Base-by-base conservation (phyloP, 2,329 filamentous ascomycete species). In the Incumbomyces delicatus region DNA sequence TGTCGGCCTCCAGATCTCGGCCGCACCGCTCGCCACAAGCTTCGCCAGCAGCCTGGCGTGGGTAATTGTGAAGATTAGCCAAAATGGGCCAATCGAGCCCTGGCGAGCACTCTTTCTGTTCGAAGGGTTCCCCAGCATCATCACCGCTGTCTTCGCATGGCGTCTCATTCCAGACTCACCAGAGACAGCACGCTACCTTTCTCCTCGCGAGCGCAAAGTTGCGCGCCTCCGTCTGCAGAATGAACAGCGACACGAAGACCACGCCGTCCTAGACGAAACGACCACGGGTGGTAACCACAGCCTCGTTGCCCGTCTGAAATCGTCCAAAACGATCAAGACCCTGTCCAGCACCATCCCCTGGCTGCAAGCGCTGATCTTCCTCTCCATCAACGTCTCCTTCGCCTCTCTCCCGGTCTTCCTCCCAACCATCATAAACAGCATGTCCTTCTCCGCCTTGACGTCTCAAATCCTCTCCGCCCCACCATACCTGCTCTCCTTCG, bases 361-460 rank as follows among this genome's bases (percentile, higher is more conserved):
- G 68, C 71, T 90, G 35, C 85, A 85, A 3, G 83, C 87, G 20
- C 65, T 78, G 56, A 94, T 94, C 77, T 86, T 94, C 71, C 88
- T 94, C 70, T 79, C 83, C 63, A 81, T 84, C 60, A 94, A 95
- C 65, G 83, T 94, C 62, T 84, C 87, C 11, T 95, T 94, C 69
- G 81, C 81, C 59, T 90, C 85, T 17, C 80, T 94, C 61, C 88
- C 88, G 2, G 85, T 92, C 41, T 94, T 94, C 61, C 74, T 94
- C 2, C 87, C 87, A 31, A 87, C 84, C 18, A 87, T 94, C 52
- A 75, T 94, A 39, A 39, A 41, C 50, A 71, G 68, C 50, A 80
- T 94, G 86, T 47, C 45, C 13, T 83, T 87, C 66, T 73, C 77
- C 31, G 65, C 75, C 1, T 66, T 84, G 1, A 67, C 76, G 2